phyloP scores from a whole-genome alignment of 768 basidiomycete genomes.

The Boletus subparvulus region DNA sequence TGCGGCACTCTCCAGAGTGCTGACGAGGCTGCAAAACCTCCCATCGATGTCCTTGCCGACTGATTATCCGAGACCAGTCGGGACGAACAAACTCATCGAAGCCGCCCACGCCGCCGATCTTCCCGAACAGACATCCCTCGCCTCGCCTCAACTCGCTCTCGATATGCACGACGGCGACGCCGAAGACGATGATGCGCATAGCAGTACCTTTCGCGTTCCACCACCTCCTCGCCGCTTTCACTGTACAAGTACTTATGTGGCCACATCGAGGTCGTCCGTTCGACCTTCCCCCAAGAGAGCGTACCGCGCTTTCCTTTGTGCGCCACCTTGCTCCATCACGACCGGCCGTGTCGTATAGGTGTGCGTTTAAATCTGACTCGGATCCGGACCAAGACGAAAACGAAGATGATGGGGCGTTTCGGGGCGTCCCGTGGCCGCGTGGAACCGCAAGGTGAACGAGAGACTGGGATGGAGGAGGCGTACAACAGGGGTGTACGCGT shows the following conservation, averaged over 20 bases:
- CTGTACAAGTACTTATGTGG: slow-evolving; percentile 40
- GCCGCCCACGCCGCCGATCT: slow-evolving; percentile 73
- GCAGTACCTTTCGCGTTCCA: slow-evolving; percentile 85
- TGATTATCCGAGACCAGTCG: slow-evolving; percentile 86
- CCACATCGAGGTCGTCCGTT: too few relatives aligned
- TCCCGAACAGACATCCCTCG: slow-evolving; percentile 67
- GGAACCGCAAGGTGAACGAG: too few relatives aligned
- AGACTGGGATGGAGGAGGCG: too few relatives aligned
- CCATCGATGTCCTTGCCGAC: slow-evolving; percentile 93
- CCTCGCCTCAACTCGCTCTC: slow-evolving; percentile 78
- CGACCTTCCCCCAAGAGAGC: too few relatives aligned
- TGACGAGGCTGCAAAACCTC: slow-evolving; percentile 70
- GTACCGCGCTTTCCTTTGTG: too few relatives aligned
- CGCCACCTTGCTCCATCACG: too few relatives aligned
- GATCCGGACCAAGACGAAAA: too few relatives aligned
- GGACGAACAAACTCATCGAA: slow-evolving; percentile 77
- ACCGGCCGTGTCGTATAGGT: too few relatives aligned
- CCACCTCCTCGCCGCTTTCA: slow-evolving; percentile 88
- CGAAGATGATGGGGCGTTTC: too few relatives aligned
- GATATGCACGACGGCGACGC: slow-evolving; percentile 57
- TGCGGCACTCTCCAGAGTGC: slow-evolving; percentile 48
- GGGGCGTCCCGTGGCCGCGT: too few relatives aligned
- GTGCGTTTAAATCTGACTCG: too few relatives aligned
- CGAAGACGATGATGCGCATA: slow-evolving; percentile 49
- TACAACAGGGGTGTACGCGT: too few relatives aligned